Evolutionary conservation across 2,329 filamentous ascomycete genomes (phyloP).

Genomic region (Talaromyces albobiverticillius): DNA sequence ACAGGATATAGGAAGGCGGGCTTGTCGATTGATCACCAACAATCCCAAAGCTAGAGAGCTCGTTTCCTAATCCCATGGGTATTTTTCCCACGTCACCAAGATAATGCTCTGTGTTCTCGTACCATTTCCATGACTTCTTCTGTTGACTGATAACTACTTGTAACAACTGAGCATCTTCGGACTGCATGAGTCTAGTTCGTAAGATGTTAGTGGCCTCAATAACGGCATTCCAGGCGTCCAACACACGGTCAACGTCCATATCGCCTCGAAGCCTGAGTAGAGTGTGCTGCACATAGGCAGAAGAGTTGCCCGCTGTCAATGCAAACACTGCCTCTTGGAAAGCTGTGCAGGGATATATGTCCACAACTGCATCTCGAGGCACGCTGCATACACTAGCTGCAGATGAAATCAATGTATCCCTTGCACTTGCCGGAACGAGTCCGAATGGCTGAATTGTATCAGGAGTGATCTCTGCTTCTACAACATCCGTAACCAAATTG

Average conservation of each 20-base stretch:
- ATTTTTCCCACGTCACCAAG: no score
- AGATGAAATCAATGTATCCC: not conserved
- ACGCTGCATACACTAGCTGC: not conserved
- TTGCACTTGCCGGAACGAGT: not conserved
- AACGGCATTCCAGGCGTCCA: no score
- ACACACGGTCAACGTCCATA: not conserved
- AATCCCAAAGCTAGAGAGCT: not conserved
- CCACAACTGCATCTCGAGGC: not conserved
- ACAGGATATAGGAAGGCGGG: not conserved
- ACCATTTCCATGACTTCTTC: no score
- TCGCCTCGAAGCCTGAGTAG: no score
- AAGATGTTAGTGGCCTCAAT: no score
- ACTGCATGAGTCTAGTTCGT: no score
- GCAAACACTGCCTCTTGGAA: slow-evolving; percentile 3
- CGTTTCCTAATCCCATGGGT: not conserved
- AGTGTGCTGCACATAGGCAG: not conserved
- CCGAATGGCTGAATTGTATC: not conserved
- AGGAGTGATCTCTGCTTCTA: not conserved
- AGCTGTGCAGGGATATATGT: slow-evolving; percentile 6
- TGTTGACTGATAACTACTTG: no score
- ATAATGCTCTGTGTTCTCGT: no score
- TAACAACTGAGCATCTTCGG: no score
- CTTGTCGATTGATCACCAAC: not conserved
- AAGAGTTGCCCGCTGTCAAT: not conserved
- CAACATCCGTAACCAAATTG: not conserved